phyloP scores from a whole-genome alignment of 176 grass and related monocot species.

The Tuctoria greenei region DNA sequence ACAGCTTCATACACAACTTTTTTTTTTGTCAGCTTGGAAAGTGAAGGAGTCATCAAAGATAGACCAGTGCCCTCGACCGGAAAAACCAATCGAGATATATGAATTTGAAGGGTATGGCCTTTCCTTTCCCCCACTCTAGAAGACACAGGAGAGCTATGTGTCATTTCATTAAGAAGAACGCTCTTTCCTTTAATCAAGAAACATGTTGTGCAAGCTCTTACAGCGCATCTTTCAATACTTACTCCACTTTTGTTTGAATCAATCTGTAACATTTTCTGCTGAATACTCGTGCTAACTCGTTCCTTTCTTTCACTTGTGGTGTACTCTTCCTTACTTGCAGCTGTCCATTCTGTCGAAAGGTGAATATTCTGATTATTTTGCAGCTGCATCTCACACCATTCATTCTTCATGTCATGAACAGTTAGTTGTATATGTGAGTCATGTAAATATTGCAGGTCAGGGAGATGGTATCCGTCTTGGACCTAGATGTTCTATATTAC shows the following conservation, averaged over 20 bases:
- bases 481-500: conserved; percentile 91
- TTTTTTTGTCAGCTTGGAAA: conserved; percentile 53
- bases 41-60: conserved; percentile 87
- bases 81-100: conserved; percentile 91
- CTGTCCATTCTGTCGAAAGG: conserved; percentile 95
- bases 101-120: conserved; percentile 80
- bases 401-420: conserved; percentile 14
- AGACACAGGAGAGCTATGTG: too few species aligned
- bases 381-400: neutral
- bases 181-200: neutral
- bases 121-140: too few species aligned
- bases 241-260: neutral
- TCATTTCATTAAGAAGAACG: neutral
- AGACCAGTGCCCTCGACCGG: conserved; percentile 61
- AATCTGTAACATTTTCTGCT: neutral
- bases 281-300: neutral
- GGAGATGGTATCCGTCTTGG: conserved; percentile 80
- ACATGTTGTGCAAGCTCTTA: neutral
- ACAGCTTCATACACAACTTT: neutral
- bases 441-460: conserved; percentile 65
- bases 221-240: too few species aligned
- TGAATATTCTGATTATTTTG: conserved; percentile 27
- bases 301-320: conserved; percentile 31
- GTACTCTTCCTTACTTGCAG: conserved; percentile 45
- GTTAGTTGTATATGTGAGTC: neutral